phyloP scores from a whole-genome alignment of 495 filamentous ascomycete species.

The Hypoxylon trugodes region DNA sequence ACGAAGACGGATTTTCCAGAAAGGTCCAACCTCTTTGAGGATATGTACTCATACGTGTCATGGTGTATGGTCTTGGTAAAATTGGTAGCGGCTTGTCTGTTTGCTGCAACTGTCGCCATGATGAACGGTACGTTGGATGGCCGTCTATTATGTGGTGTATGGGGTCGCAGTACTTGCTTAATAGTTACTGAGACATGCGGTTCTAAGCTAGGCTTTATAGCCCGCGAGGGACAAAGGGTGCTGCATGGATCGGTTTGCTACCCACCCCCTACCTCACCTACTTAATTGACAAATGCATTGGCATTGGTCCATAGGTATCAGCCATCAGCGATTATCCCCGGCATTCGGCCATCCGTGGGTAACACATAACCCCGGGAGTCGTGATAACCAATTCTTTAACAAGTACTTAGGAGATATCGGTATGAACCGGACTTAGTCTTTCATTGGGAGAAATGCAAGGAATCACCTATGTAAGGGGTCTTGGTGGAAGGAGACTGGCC shows the following conservation, averaged over 20 bases:
- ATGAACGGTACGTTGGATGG: neutral
- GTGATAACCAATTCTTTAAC: neutral
- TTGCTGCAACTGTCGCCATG: conserved; percentile 27
- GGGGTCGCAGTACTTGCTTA: neutral
- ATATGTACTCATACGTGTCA: conserved; percentile 52
- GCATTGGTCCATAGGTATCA: neutral
- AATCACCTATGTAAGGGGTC: neutral
- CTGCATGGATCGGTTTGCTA: neutral
- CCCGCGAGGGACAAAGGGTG: neutral
- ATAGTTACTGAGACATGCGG: neutral
- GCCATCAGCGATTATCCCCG: neutral
- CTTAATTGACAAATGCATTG: neutral
- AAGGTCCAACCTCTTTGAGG: conserved; percentile 49
- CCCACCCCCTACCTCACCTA: neutral
- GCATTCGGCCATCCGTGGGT: neutral
- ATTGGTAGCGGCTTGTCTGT: conserved; percentile 7
- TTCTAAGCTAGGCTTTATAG: conserved; percentile 1
- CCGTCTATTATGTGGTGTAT: neutral
- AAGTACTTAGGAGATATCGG: conserved; percentile 1
- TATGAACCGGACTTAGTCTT: neutral
- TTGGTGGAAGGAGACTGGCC: neutral
- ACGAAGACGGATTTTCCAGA: conserved; percentile 63
- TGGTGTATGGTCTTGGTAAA: conserved; percentile 40
- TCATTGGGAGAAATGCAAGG: neutral
- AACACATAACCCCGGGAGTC: neutral